These are phyloP conservation scores for Fusarium stilboides DNA, from an alignment of 2,329 filamentous ascomycete genomes.

Conservation along the genomic window DNA sequence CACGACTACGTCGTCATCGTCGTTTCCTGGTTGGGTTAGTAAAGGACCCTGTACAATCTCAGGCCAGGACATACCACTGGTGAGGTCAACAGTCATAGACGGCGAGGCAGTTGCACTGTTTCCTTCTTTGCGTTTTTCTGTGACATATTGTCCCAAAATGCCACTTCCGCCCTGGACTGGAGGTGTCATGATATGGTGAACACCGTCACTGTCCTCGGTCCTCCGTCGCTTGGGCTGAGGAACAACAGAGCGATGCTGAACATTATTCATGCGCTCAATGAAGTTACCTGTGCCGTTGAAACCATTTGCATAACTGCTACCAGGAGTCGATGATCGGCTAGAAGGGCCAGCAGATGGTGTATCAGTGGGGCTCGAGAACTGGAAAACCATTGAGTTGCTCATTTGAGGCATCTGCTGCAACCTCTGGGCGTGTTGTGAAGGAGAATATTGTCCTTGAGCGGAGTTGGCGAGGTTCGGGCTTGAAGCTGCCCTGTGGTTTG, in stretches of 20 bases:
- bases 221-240: slow-evolving; percentile 78
- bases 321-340: slow-evolving; percentile 54
- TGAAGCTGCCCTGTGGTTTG: slow-evolving; percentile 52
- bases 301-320: slow-evolving; percentile 43
- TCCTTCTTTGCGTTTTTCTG: slow-evolving; percentile 68
- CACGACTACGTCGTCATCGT: slow-evolving; percentile 72
- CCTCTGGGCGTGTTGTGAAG: slow-evolving; percentile 40
- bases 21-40: slow-evolving; percentile 54
- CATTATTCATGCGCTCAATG: slow-evolving; percentile 83
- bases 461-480: slow-evolving; percentile 49
- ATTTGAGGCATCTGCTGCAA: slow-evolving; percentile 47
- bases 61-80: slow-evolving; percentile 59
- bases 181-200: slow-evolving; percentile 56
- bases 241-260: slow-evolving; percentile 74
- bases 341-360: slow-evolving; percentile 53
- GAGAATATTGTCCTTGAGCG: slow-evolving; percentile 45
- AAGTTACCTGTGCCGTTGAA: slow-evolving; percentile 68
- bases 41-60: slow-evolving; percentile 15
- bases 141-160: slow-evolving; percentile 77
- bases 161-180: slow-evolving; percentile 63
- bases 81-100: slow-evolving; percentile 71
- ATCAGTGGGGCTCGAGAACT: slow-evolving; percentile 59
- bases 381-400: slow-evolving; percentile 58
- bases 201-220: slow-evolving; percentile 62
- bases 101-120: slow-evolving; percentile 47